Conservation (phyloP, 2,329 filamentous ascomycete genomes). For the Penicillium sp. region DNA sequence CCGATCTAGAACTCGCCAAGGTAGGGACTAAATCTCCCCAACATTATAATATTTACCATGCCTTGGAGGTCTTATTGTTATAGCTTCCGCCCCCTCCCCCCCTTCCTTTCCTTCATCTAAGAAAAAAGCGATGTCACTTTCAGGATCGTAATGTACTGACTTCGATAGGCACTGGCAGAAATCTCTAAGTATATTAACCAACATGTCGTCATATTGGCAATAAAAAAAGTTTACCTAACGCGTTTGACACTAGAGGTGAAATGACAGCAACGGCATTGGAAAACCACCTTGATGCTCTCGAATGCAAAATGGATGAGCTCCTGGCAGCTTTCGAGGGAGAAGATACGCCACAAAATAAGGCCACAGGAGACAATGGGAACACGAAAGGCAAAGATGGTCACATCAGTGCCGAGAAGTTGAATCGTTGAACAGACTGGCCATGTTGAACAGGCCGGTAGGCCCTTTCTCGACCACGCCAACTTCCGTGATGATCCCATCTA, state of each 20-base stretch:
- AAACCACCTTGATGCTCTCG: conserved; percentile 17
- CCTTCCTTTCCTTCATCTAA: no score
- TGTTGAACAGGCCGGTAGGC: conserved; percentile 66
- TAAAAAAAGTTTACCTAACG: neutral
- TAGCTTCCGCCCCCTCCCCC: neutral
- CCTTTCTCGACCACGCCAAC: conserved; percentile 81
- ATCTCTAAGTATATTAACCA: conserved; percentile 18
- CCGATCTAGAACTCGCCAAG: neutral
- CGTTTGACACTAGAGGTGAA: conserved; percentile 15
- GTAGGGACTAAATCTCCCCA: neutral
- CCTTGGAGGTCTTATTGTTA: neutral
- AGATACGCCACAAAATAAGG: conserved; percentile 1
- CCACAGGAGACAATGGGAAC: neutral
- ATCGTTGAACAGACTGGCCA: conserved; percentile 38
- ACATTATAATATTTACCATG: neutral
- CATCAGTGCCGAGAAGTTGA: conserved; percentile 6
- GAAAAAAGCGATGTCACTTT: neutral
- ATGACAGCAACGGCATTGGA: conserved; percentile 22
- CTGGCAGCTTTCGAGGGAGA: conserved; percentile 24
- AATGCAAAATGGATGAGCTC: conserved; percentile 28
- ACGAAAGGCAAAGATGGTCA: neutral
- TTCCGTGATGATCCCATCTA: conserved; percentile 94
- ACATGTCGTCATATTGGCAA: neutral
- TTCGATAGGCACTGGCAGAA: conserved; percentile 19
- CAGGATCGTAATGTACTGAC: neutral